Evolutionary conservation across 768 basidiomycete genomes (phyloP).

Genomic region (Filobasidium wieringae): DNA sequence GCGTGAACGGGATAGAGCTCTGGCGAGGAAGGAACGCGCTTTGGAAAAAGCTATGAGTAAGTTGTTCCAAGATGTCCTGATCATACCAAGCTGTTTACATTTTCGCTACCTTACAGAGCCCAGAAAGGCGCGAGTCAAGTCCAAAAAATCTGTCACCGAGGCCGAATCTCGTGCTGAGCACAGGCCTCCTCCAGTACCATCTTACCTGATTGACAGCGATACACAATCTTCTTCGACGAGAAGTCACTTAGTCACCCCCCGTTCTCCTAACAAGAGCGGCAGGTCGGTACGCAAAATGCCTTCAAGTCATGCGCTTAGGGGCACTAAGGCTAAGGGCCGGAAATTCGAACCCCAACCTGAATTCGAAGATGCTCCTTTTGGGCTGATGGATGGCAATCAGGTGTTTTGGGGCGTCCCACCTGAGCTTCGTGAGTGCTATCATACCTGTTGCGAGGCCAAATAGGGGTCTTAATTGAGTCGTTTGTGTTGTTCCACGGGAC

Average conservation of each 20-base stretch:
- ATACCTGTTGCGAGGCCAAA: neutral
- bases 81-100: neutral
- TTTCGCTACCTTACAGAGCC: neutral
- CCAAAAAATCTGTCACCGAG: neutral
- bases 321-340: neutral
- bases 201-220: no score
- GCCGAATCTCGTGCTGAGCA: neutral
- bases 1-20: conserved; percentile 23
- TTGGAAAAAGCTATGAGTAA: neutral
- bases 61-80: neutral
- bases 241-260: neutral
- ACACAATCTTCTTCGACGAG: neutral
- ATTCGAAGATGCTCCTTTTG: neutral
- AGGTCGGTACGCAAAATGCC: neutral
- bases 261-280: neutral
- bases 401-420: conserved; percentile 1
- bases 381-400: neutral
- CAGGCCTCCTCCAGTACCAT: neutral
- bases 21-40: conserved; percentile 4
- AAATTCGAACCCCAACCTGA: neutral
- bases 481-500: neutral
- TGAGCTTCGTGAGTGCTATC: conserved; percentile 1
- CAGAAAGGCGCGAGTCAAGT: neutral
- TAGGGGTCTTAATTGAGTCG: neutral
- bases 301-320: neutral